These are phyloP conservation scores for Pleurotus citrinopileatus DNA, from an alignment of 768 basidiomycete species.

Conservation along the genomic window DNA sequence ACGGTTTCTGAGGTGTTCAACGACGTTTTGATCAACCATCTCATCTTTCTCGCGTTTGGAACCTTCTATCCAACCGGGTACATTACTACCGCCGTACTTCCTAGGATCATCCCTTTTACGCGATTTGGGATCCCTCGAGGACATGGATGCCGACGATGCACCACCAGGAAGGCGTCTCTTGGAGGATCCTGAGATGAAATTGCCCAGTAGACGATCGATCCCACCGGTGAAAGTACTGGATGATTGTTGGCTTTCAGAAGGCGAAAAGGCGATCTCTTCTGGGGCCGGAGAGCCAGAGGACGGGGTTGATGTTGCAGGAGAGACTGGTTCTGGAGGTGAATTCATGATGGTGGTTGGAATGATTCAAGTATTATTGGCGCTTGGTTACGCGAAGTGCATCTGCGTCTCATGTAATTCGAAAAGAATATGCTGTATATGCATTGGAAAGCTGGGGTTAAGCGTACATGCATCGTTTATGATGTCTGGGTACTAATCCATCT, in stretches of 20 bases:
- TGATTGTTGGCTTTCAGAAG: conserved; percentile 31
- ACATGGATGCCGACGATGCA: conserved; percentile 36
- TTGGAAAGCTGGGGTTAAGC: no score
- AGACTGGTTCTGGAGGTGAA: conserved; percentile 39
- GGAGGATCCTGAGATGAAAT: conserved; percentile 24
- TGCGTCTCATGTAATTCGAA: no score
- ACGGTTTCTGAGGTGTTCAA: conserved; percentile 58
- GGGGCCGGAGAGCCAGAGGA: conserved; percentile 42
- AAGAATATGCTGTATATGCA: no score
- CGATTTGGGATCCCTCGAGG: conserved; percentile 48
- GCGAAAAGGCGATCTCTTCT: conserved; percentile 32
- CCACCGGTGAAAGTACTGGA: not conserved
- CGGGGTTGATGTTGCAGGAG: conserved; percentile 38
- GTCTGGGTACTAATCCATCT: no score
- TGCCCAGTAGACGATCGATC: not conserved
- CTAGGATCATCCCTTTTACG: conserved; percentile 44
- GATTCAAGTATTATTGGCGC: not conserved
- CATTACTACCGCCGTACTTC: conserved; percentile 18
- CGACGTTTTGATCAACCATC: conserved; percentile 44
- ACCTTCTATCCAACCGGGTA: conserved; percentile 29
- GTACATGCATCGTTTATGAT: no score
- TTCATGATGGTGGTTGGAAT: conserved; percentile 26
- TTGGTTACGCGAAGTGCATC: not conserved
- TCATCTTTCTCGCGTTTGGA: conserved; percentile 57
- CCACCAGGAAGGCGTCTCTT: conserved; percentile 53